A percentile compares a stretch with the other conserved stretches of the same genome.
phyloP scores from a whole-genome alignment of 192 early-diverging fungal genomes.

The Coemansia sp. region DNA sequence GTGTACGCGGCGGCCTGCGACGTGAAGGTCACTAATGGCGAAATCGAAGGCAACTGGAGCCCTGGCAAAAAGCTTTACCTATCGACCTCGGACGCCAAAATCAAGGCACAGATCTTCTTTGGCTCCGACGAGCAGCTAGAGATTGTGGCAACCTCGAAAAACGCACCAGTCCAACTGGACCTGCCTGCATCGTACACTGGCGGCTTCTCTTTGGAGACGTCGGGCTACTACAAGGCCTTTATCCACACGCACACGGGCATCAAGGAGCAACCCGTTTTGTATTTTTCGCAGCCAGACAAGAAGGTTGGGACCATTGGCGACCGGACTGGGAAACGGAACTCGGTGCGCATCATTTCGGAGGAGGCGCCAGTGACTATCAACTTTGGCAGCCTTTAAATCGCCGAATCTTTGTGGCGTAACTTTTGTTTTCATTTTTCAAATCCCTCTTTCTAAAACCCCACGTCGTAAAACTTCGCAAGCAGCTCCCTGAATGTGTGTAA shows the following conservation, averaged over 20 bases:
- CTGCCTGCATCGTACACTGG: conserved; percentile 43
- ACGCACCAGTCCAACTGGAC: conserved; percentile 32
- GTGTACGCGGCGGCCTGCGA: conserved; percentile 25
- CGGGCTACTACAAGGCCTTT: conserved; percentile 37
- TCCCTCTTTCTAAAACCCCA: neutral
- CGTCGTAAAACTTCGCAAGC: neutral
- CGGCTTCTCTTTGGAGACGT: conserved; percentile 43
- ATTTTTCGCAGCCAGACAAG: conserved; percentile 30
- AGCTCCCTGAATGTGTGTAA: too few relatives aligned
- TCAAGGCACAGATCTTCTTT: conserved; percentile 29
- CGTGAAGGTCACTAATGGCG: conserved; percentile 28
- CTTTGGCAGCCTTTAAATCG: conserved; percentile 26
- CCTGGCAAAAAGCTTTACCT: conserved; percentile 44
- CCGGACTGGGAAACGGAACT: conserved; percentile 26
- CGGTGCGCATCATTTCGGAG: conserved; percentile 30
- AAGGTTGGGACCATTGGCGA: conserved; percentile 27
- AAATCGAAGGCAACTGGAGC: conserved; percentile 46
- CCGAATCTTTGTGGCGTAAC: neutral
- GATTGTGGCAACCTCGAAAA: conserved; percentile 29
- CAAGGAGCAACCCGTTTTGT: conserved; percentile 25
- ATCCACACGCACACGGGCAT: conserved; percentile 21
- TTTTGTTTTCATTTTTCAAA: neutral
- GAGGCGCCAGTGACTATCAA: conserved; percentile 35
- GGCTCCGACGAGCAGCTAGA: conserved; percentile 21
- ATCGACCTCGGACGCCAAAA: conserved; percentile 34